Base-by-base conservation (phyloP, 768 basidiomycete species). In the Fomitopsis pulvina region DNA sequence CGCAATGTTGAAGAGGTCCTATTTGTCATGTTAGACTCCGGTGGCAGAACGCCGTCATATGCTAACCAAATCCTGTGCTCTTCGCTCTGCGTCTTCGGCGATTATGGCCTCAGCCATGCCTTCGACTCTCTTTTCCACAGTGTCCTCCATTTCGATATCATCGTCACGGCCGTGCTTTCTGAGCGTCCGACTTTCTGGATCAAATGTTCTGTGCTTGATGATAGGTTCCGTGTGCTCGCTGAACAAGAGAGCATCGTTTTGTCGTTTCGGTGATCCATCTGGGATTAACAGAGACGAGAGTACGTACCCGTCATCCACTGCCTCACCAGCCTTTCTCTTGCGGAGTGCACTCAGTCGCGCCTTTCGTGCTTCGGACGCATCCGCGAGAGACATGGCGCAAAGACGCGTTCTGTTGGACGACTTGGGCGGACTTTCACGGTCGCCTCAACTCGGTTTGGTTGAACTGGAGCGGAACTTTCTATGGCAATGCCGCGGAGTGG, bases 1-100 rank as follows among this genome's bases (percentile, higher is more conserved):
- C 21, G 93, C 94, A 58, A 99, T 98, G 63, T 96, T 98, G 65
- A 96, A 90, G 40, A 96, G 74, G 63, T 95, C 91, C 93, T 95
- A 61, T 27, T 65, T 34, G 51, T 41, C 29, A 34, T 50, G 48
- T 50, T 16, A 41, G 24, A 41, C 9, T 34, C 3, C 2, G 41
- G 38, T 38, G 48, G 25, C 34, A 25, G 22, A 38, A 29, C 10
- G 2, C 25, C 16, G 3, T 4, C 12, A 48, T 24, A 48, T 40
- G 41, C 83, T 53, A 63, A 94, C 94, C 63, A 98, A 72, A 59
- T 98, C 95, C 65, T 95, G 87, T 10, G 80, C 79, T 61, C 92
- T 72, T 55, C 81, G 81, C 63, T 81, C 79, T 64, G 92, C 89
- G 62, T 98, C 94, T 65, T 94, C 90, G 21, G 75, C 71, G 50